A percentile compares a stretch with the other conserved stretches of the same genome.
phyloP scores from a whole-genome alignment of 2,329 filamentous ascomycete species.

The Diaporthe ilicicola region DNA sequence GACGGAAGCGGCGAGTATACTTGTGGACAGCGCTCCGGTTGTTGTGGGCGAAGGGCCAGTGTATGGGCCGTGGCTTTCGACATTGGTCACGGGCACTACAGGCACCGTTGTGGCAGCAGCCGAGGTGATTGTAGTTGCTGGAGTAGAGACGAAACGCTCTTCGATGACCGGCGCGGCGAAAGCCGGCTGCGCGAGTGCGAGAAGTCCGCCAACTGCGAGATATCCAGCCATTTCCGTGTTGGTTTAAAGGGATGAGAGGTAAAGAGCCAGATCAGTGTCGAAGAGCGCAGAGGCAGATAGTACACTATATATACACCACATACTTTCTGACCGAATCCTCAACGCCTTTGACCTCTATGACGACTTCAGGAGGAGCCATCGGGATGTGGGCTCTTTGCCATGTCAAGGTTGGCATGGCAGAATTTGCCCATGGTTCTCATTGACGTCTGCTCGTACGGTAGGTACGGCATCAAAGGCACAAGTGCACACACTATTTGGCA shows the following conservation, averaged over 20 bases:
- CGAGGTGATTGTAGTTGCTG: conserved; percentile 47
- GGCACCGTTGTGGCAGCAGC: conserved; percentile 39
- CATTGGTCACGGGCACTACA: conserved; percentile 55
- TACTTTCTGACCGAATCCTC: neutral
- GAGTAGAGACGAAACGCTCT: conserved; percentile 41
- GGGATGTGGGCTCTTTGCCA: neutral
- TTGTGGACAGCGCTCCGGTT: conserved; percentile 72
- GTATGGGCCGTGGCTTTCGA: conserved; percentile 75
- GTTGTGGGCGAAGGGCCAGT: conserved; percentile 70
- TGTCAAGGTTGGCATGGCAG: neutral
- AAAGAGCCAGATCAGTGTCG: fast-evolving
- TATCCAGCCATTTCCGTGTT: conserved; percentile 23
- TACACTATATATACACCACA: neutral
- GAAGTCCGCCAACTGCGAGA: conserved; percentile 31
- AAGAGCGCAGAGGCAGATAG: neutral
- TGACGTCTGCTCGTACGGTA: neutral
- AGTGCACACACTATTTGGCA: neutral
- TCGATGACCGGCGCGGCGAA: conserved; percentile 42
- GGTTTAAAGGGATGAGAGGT: neutral
- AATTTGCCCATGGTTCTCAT: neutral
- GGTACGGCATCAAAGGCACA: neutral
- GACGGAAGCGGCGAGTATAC: conserved; percentile 65
- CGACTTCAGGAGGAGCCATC: neutral
- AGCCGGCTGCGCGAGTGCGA: conserved; percentile 34
- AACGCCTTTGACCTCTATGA: neutral